These are phyloP conservation scores for Aureobasidium sp. DNA, from an alignment of 2,329 filamentous ascomycete species.

Conservation along the genomic window DNA sequence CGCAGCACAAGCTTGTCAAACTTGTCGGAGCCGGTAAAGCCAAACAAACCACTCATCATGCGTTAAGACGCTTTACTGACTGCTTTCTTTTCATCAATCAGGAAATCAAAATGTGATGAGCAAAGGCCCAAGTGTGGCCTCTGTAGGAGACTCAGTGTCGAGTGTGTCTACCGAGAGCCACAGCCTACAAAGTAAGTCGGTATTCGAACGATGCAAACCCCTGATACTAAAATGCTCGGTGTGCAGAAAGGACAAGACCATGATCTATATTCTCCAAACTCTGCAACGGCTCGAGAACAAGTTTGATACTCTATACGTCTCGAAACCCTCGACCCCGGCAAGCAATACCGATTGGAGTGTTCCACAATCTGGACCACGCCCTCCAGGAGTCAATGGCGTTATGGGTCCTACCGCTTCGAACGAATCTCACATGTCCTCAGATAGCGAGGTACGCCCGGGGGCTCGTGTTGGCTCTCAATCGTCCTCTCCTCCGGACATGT, in stretches of 20 bases:
- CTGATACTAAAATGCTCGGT: neutral
- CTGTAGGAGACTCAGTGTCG: slow-evolving; percentile 49
- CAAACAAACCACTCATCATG: neutral
- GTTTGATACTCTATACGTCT: slow-evolving; percentile 37
- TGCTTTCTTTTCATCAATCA: slow-evolving; percentile 21
- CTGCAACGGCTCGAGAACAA: slow-evolving; percentile 48
- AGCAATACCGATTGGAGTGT: slow-evolving; percentile 12
- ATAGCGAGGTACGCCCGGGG: neutral
- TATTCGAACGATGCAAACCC: neutral
- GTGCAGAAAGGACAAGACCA: slow-evolving; percentile 52
- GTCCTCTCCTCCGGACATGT: neutral
- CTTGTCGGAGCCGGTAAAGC: slow-evolving; percentile 38
- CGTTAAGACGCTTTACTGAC: neutral
- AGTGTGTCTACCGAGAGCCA: slow-evolving; percentile 53
- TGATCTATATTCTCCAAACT: slow-evolving; percentile 52
- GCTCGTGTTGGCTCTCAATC: neutral
- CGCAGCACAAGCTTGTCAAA: slow-evolving; percentile 50
- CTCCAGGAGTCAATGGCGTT: neutral
- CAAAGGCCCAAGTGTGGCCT: slow-evolving; percentile 52
- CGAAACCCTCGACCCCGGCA: slow-evolving; percentile 14
- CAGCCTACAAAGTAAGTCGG: slow-evolving; percentile 53
- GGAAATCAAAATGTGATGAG: slow-evolving; percentile 59
- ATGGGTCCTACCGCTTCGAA: neutral
- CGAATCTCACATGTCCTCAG: neutral
- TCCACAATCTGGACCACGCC: neutral